Evolutionary conservation across 805 yeast species (phyloP).

Genomic region (Wickerhamomyces alni): DNA sequence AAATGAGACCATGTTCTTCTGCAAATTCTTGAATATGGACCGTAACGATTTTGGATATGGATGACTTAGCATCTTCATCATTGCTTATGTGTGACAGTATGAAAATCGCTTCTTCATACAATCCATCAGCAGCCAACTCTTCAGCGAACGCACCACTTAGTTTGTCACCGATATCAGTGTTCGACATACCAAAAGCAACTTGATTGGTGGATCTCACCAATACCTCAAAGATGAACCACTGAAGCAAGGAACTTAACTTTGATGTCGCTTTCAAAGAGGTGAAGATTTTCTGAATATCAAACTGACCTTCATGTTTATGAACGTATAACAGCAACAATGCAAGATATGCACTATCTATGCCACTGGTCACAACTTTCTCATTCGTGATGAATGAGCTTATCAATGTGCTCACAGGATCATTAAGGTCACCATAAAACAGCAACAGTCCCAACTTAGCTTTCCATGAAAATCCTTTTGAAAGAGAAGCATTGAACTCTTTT

Average conservation of each 20-base stretch:
- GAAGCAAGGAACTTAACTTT: conserved; percentile 30
- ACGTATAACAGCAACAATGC: conserved; percentile 26
- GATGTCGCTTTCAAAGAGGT: conserved; percentile 10
- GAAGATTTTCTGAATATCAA: conserved; percentile 12
- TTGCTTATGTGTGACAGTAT: conserved; percentile 51
- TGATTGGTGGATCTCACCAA: conserved; percentile 29
- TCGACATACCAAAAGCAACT: conserved; percentile 17
- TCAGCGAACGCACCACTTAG: conserved; percentile 41
- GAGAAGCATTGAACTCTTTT: conserved; percentile 24
- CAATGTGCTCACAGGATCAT: conserved; percentile 27
- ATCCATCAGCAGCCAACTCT: conserved; percentile 40
- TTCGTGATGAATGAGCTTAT: conserved; percentile 24
- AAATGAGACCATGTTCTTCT: conserved; percentile 8
- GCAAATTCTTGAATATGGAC: conserved; percentile 22
- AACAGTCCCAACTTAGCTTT: conserved; percentile 50
- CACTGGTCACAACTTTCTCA: conserved; percentile 6
- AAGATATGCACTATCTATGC: conserved; percentile 17
- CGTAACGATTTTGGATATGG: conserved; percentile 28
- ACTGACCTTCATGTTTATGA: conserved; percentile 14
- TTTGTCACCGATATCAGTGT: conserved; percentile 27
- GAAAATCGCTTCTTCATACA: conserved; percentile 56
- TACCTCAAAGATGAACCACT: conserved; percentile 49
- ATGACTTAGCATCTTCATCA: conserved; percentile 37
- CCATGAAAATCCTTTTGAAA: conserved; percentile 56
- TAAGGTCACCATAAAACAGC: conserved; percentile 57